These are phyloP conservation scores for Elymus sibiricus DNA, from an alignment of 176 grass and related monocot species.

Conservation along the genomic window DNA sequence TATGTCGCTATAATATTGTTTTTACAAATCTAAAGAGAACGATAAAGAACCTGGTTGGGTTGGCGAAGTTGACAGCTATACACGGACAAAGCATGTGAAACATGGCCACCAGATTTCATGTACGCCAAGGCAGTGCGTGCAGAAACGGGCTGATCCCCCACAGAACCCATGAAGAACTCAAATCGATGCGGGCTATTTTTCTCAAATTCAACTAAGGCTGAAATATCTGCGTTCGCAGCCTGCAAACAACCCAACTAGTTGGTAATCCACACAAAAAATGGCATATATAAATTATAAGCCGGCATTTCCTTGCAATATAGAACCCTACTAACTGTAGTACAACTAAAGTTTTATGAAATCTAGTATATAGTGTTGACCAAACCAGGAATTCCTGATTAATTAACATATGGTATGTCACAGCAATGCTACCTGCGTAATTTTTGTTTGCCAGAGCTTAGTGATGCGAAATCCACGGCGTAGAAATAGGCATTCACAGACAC, in stretches of 20 bases:
- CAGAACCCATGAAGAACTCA: slow-evolving; percentile 97
- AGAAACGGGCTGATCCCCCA: too few relatives aligned
- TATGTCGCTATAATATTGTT: background rate
- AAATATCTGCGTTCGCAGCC: slow-evolving; percentile 95
- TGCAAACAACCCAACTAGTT: slow-evolving; percentile 40
- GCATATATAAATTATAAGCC: background rate
- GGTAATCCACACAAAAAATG: slow-evolving; percentile 10
- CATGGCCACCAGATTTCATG: too few relatives aligned
- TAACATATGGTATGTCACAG: background rate
- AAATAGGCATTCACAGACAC: slow-evolving; percentile 86
- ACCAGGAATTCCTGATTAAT: background rate
- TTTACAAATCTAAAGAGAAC: slow-evolving; percentile 24
- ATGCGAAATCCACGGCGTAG: slow-evolving; percentile 75
- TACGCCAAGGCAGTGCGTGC: too few relatives aligned
- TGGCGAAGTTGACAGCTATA: too few relatives aligned
- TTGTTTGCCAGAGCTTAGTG: slow-evolving; percentile 96
- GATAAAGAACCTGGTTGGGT: slow-evolving; percentile 44
- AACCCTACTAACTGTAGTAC: too few relatives aligned
- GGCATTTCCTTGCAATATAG: too few relatives aligned
- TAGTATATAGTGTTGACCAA: background rate
- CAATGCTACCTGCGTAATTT: slow-evolving; percentile 87
- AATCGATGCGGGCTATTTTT: slow-evolving; percentile 94
- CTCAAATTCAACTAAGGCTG: slow-evolving; percentile 96
- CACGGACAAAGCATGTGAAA: too few relatives aligned
- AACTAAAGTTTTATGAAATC: slow-evolving; percentile 1